Evolutionary conservation across 2,329 filamentous ascomycete genomes (phyloP).

Genomic region (Plenodomus tracheiphilus): DNA sequence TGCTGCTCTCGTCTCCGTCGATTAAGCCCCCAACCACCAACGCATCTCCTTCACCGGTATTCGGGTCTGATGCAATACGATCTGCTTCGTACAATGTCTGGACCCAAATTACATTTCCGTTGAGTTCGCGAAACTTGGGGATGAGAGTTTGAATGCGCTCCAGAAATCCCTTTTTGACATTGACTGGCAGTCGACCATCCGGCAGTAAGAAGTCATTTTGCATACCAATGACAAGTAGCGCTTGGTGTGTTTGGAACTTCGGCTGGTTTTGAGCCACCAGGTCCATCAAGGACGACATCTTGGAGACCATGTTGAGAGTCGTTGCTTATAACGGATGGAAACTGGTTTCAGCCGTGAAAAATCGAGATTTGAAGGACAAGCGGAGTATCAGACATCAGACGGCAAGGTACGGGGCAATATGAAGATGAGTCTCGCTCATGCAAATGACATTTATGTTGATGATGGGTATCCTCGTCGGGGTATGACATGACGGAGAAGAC

Average conservation of each 20-base stretch:
- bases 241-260: constrained; percentile 63
- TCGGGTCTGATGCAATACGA: constrained; percentile 57
- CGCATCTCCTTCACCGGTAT: constrained; percentile 52
- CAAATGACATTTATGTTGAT: neutral
- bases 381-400: neutral
- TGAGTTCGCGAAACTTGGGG: constrained; percentile 68
- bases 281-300: constrained; percentile 49
- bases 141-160: constrained; percentile 68
- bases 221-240: constrained; percentile 80
- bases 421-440: neutral
- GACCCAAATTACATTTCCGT: constrained; percentile 81
- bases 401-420: neutral
- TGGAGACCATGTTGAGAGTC: constrained; percentile 14
- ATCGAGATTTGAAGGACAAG: neutral
- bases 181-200: constrained; percentile 68
- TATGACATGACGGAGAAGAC: too few relatives aligned
- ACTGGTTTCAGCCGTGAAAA: constrained; percentile 1
- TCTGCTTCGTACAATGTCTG: constrained; percentile 72
- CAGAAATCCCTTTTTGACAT: constrained; percentile 66
- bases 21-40: constrained; percentile 47
- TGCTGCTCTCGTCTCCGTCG: constrained; percentile 39
- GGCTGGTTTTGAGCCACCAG: constrained; percentile 53
- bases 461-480: neutral
- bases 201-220: constrained; percentile 85
- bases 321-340: constrained; percentile 4